Evolutionary conservation across 176 grass and related monocot genomes (phyloP).

Genomic region (Dendrocalamus sinicus): DNA sequence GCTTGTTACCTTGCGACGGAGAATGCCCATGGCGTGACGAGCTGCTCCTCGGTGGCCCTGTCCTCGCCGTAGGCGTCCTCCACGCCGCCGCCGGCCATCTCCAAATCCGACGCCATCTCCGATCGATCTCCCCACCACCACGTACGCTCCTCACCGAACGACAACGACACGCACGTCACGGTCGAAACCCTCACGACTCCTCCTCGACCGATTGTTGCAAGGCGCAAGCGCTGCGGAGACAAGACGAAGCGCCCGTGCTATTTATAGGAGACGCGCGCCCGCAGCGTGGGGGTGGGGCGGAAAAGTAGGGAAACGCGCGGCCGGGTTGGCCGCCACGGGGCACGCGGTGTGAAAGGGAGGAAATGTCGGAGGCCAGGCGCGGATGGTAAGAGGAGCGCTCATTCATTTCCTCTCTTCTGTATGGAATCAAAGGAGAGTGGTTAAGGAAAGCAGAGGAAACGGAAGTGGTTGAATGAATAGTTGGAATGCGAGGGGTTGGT

Average conservation of each 20-base stretch:
- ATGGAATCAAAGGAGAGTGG: too few relatives aligned
- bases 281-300: too few relatives aligned
- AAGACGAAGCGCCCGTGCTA: not conserved
- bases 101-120: conserved; percentile 37
- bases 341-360: conserved; percentile 40
- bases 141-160: not conserved
- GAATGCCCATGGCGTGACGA: conserved; percentile 83
- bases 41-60: conserved; percentile 88
- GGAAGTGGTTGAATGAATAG: too few relatives aligned
- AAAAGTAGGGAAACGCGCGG: not conserved
- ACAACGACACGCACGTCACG: not conserved
- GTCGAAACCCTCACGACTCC: not conserved
- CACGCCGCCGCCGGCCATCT: conserved; percentile 66
- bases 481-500: too few relatives aligned
- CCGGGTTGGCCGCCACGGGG: not conserved
- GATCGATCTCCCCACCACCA: not conserved
- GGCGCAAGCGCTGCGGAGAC: not conserved
- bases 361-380: conserved; percentile 19
- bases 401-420: not conserved
- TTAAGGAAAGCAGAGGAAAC: too few relatives aligned
- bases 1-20: conserved; percentile 78
- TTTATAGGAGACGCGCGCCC: not conserved
- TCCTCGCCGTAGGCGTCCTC: conserved; percentile 84
- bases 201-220: not conserved
- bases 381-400: not conserved